Base-by-base conservation (phyloP, 164 flowering plant species). In the Cinnamomum micranthum region DNA sequence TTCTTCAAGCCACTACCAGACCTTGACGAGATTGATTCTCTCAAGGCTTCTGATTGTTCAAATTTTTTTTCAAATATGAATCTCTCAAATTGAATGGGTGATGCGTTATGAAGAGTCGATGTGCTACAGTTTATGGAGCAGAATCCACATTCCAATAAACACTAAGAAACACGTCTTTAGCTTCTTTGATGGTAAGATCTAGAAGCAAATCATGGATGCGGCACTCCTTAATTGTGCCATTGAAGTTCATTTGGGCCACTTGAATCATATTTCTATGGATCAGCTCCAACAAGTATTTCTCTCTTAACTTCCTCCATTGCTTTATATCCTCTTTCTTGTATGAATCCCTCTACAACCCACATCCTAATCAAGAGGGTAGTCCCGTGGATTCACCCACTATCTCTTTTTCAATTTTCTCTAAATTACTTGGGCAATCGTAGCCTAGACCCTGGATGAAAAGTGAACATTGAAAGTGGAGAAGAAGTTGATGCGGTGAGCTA, bases 311-410 rank as follows among this genome's bases (percentile, higher is more conserved):
- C 73, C 47, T 25, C 50, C 65, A 52, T 27, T 25, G 65, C 23
- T 55, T 52, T 33, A 14, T 58, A 65, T 51, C 64, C 73, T 47
- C 73, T 71, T 31, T 31, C 14, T 55, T 71, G 14, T 4, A 71
- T 10, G 31, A 71, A 55, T 7, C 73, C 73, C 31, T 55, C 65
- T 3, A 47, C 73, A 71, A 52, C 64, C 65, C 73, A 71, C 47
- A 71, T 1, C 31, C 31, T 33, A 15, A 55, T 24, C 73, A 71
- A 27, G 35, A 31, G 35, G 5, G 27, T 31, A 4, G 35, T 31
- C 35, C 6, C 35, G 35, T 31, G 35, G 6, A 5, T 31, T 31
- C 35, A 31, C 35, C 35, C 35, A 4, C 6, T 4, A 31, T 4
- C 35, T 31, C 35, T 5, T 31, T 31, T 31, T 31, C 35, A 6